Conservation (phyloP, 805 yeast genomes). For the Metschnikowia peoriensis region DNA sequence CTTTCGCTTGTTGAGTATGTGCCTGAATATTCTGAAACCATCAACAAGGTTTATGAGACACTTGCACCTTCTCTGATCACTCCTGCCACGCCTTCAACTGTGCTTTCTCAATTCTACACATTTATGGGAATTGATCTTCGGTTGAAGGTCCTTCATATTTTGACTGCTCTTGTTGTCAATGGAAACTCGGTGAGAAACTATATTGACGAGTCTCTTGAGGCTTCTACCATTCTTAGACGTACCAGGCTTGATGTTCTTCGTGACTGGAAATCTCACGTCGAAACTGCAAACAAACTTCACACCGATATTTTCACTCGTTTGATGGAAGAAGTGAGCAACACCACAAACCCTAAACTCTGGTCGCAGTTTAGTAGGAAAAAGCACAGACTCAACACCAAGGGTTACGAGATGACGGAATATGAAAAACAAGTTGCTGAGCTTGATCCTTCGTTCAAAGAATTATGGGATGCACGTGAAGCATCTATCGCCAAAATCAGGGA, state of each 20-base stretch:
- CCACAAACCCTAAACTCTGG: conserved; percentile 12
- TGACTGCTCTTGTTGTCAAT: conserved; percentile 60
- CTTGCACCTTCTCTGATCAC: conserved; percentile 55
- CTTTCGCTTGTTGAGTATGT: conserved; percentile 59
- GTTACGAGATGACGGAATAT: conserved; percentile 41
- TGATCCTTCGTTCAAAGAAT: conserved; percentile 42
- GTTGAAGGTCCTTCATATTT: conserved; percentile 54
- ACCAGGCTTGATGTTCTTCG: conserved; percentile 63
- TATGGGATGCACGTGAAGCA: conserved; percentile 46
- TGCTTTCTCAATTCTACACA: conserved; percentile 53
- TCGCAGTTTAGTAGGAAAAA: conserved; percentile 19
- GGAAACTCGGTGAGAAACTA: conserved; percentile 58
- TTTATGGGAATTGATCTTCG: conserved; percentile 53
- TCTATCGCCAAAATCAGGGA: conserved; percentile 42
- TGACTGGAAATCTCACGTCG: conserved; percentile 54
- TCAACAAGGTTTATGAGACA: conserved; percentile 47
- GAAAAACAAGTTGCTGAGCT: conserved; percentile 39
- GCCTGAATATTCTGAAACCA: conserved; percentile 50
- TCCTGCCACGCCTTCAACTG: conserved; percentile 49
- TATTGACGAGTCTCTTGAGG: conserved; percentile 69
- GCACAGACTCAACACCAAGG: conserved; percentile 25
- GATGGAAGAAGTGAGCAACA: conserved; percentile 13
- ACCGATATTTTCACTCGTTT: conserved; percentile 22
- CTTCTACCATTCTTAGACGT: conserved; percentile 58
- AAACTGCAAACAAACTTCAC: conserved; percentile 44